A percentile compares a stretch with the other conserved stretches of the same genome.
Conservation (phyloP, 768 basidiomycete species). For the Sarcomyxa edulis region DNA sequence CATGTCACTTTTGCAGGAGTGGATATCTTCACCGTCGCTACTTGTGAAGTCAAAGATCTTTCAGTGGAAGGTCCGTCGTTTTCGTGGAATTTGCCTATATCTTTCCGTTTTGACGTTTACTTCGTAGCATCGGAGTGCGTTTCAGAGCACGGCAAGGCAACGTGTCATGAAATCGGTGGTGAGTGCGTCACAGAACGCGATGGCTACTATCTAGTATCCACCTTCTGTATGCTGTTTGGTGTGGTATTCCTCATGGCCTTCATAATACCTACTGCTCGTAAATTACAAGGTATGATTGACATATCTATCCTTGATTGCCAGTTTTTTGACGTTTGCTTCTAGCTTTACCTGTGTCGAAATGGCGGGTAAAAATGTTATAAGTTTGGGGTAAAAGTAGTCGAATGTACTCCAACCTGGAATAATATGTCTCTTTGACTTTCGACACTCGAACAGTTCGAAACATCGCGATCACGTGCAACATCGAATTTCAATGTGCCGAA, state of each 20-base stretch:
- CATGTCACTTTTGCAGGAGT: constrained; percentile 75
- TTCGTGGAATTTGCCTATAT: background rate
- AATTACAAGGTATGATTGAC: constrained; percentile 68
- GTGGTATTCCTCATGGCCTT: constrained; percentile 65
- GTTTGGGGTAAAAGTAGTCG: no score
- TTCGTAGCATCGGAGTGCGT: constrained; percentile 78
- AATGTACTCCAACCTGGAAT: no score
- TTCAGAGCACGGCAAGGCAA: constrained; percentile 82
- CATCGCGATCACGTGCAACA: no score
- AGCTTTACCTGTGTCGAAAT: constrained; percentile 67
- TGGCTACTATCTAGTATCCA: constrained; percentile 87
- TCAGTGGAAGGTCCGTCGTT: constrained; percentile 44
- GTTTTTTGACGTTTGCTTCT: constrained; percentile 10
- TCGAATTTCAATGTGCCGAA: no score
- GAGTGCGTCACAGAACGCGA: constrained; percentile 80
- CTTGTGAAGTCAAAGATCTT: constrained; percentile 66
- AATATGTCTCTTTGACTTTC: no score
- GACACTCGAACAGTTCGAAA: no score
- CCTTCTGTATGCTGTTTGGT: constrained; percentile 76
- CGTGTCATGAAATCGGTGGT: constrained; percentile 73
- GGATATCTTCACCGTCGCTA: constrained; percentile 82
- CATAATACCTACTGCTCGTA: constrained; percentile 79
- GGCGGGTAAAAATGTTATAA: constrained; percentile 58
- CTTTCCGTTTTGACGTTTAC: constrained; percentile 10
- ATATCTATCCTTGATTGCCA: background rate